Conservation (phyloP, 441 rosid genomes). For the Croton setiger region DNA sequence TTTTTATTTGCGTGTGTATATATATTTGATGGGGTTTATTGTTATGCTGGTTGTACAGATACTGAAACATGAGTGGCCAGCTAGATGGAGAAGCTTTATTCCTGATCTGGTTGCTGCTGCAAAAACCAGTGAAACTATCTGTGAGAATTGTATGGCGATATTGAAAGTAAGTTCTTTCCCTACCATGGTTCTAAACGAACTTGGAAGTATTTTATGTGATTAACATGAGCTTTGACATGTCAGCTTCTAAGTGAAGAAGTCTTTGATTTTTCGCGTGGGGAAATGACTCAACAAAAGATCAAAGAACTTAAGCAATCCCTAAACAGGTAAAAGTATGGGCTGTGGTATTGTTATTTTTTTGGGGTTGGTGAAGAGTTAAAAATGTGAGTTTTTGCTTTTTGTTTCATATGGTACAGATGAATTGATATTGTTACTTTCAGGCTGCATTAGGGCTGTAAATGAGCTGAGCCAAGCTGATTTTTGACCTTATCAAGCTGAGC, state of each 20-base stretch:
- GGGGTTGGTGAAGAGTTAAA: too few relatives aligned
- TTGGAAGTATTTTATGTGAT: neutral
- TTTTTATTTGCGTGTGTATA: too few relatives aligned
- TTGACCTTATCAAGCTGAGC: too few relatives aligned
- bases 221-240: slow-evolving; percentile 23
- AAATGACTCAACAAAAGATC: slow-evolving; percentile 97
- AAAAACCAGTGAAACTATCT: slow-evolving; percentile 97
- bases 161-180: slow-evolving; percentile 59
- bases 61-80: slow-evolving; percentile 99
- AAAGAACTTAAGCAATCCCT: slow-evolving; percentile 98
- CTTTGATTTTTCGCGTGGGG: slow-evolving; percentile 99
- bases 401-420: too few relatives aligned
- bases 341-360: neutral
- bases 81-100: slow-evolving; percentile 96
- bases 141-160: slow-evolving; percentile 99
- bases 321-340: slow-evolving; percentile 53
- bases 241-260: slow-evolving; percentile 99
- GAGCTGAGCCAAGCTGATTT: too few relatives aligned
- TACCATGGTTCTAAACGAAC: neutral
- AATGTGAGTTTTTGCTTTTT: too few relatives aligned
- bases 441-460: too few relatives aligned
- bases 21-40: neutral
- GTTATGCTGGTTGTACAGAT: slow-evolving; percentile 46
- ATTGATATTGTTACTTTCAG: too few relatives aligned
- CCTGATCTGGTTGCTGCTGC: slow-evolving; percentile 99